phyloP scores from a whole-genome alignment of 768 basidiomycete genomes.

The Boletus tomentosulus region DNA sequence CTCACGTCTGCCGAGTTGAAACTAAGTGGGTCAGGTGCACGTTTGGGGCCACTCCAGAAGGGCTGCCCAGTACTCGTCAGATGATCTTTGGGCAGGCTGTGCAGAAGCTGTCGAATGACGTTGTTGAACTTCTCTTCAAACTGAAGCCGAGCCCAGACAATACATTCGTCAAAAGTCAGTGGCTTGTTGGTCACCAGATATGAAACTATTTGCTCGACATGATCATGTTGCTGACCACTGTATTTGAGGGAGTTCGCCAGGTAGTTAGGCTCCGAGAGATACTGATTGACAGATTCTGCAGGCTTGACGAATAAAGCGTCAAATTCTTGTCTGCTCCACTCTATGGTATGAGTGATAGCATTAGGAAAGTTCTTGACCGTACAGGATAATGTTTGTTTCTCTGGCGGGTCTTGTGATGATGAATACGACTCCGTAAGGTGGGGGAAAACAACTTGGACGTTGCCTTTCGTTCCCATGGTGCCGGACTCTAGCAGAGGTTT shows the following conservation, averaged over 20 bases:
- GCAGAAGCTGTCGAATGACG: constrained; percentile 87
- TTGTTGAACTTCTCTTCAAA: constrained; percentile 95
- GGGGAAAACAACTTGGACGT: constrained; percentile 92
- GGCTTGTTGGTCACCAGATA: constrained; percentile 92
- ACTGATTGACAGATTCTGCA: constrained; percentile 89
- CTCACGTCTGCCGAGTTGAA: constrained; percentile 88
- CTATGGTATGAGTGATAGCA: constrained; percentile 95
- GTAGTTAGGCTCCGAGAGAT: constrained; percentile 95
- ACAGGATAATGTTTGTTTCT: constrained; percentile 94
- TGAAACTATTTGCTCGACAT: constrained; percentile 81
- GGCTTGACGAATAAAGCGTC: constrained; percentile 93
- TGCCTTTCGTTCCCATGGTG: constrained; percentile 97
- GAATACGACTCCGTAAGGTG: constrained; percentile 95
- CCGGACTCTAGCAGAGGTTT: constrained; percentile 97
- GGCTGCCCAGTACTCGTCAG: constrained; percentile 89
- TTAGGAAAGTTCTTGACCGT: constrained; percentile 99
- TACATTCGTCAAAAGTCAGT: constrained; percentile 94
- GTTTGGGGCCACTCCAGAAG: constrained; percentile 99
- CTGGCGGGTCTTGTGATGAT: constrained; percentile 97
- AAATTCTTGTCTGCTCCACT: constrained; percentile 96
- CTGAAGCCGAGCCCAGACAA: constrained; percentile 92
- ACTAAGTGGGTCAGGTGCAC: constrained; percentile 85
- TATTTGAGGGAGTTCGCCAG: constrained; percentile 87
- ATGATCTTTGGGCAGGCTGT: constrained; percentile 92
- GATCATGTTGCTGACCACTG: constrained; percentile 87